Evolutionary conservation across 768 basidiomycete species (phyloP).

Genomic region (Neoboletus subvelutipes): DNA sequence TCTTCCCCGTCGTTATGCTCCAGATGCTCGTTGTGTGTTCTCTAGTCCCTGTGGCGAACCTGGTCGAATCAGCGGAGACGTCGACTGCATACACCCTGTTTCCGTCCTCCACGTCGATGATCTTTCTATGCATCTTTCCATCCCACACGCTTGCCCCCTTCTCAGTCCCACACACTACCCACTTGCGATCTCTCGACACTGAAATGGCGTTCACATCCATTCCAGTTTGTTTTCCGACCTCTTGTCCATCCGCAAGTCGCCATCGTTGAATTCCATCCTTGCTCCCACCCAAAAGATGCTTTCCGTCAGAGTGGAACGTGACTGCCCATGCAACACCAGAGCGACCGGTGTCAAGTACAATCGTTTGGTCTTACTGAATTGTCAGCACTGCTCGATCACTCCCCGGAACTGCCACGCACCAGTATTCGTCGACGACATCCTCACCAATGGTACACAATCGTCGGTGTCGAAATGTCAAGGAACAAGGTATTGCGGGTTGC

Average conservation of each 20-base stretch:
- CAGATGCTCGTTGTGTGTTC: background rate
- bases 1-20: background rate
- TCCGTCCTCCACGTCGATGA: background rate
- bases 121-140: background rate
- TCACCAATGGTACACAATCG: background rate
- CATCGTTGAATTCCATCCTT: background rate
- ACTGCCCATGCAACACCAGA: accelerated
- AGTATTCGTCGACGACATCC: background rate
- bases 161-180: background rate
- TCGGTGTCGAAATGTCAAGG: background rate
- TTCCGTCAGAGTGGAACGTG: background rate
- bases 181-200: background rate
- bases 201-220: background rate
- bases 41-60: background rate
- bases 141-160: too few relatives aligned
- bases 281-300: background rate
- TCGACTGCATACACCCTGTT: too few relatives aligned
- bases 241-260: background rate
- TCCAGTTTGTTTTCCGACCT: background rate
- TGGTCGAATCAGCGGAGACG: too few relatives aligned
- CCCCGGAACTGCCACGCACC: background rate
- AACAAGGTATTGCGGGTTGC: background rate
- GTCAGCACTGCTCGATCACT: background rate
- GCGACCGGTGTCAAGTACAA: background rate
- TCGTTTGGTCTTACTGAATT: background rate